Evolutionary conservation across 805 yeast genomes (phyloP).

Genomic region (Metschnikowia amazonensis): DNA sequence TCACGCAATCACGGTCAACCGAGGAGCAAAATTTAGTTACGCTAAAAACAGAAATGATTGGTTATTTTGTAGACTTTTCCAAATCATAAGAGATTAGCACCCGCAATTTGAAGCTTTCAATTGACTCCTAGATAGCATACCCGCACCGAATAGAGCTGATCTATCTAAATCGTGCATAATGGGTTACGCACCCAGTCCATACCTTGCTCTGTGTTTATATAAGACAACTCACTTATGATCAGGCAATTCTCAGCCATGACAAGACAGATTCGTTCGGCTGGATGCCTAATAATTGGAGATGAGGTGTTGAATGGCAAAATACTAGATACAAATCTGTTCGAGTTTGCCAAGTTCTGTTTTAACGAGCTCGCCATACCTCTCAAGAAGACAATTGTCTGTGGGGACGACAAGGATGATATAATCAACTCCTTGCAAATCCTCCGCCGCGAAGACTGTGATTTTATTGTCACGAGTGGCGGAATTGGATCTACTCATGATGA

Average conservation of each 20-base stretch:
- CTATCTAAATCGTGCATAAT: not conserved
- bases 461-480: slow-evolving; percentile 66
- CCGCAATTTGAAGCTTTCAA: no score
- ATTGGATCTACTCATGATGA: slow-evolving; percentile 93
- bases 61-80: not conserved
- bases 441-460: slow-evolving; percentile 49
- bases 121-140: not conserved
- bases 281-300: slow-evolving; percentile 72
- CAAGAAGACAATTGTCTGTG: slow-evolving; percentile 64
- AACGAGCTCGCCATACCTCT: slow-evolving; percentile 58
- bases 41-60: no score
- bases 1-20: no score
- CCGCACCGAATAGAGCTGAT: not conserved
- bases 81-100: not conserved
- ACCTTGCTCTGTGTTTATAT: not conserved
- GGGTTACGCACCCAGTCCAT: slow-evolving; percentile 2
- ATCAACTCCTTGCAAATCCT: slow-evolving; percentile 47
- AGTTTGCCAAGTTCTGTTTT: slow-evolving; percentile 70
- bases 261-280: slow-evolving; percentile 35
- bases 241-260: slow-evolving; percentile 14
- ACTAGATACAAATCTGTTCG: slow-evolving; percentile 69
- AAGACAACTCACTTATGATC: slow-evolving; percentile 3
- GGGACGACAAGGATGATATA: slow-evolving; percentile 71
- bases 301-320: slow-evolving; percentile 87
- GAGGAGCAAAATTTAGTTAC: no score